Evolutionary conservation across 352 stramenopile genomes (phyloP).

Genomic region (Aphanomyces euteiches): DNA sequence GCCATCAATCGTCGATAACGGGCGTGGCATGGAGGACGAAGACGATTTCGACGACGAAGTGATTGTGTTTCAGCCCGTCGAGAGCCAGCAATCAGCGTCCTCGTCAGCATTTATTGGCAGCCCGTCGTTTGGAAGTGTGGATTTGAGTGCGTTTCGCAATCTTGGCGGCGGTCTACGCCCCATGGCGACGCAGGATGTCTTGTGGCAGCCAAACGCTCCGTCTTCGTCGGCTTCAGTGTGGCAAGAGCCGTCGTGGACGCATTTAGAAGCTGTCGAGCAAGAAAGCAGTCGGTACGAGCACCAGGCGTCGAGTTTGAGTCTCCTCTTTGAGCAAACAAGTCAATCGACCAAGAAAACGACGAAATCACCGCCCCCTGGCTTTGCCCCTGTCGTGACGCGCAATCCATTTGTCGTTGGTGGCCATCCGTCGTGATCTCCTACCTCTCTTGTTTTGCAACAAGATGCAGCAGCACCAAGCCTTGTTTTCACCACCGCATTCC

Average conservation of each 20-base stretch:
- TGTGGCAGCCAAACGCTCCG: not conserved
- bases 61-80: slow-evolving; percentile 67
- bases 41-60: slow-evolving; percentile 83
- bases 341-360: slow-evolving; percentile 30
- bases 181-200: not conserved
- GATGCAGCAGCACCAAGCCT: too few relatives aligned
- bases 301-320: slow-evolving; percentile 65
- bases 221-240: too few relatives aligned
- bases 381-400: slow-evolving; percentile 39
- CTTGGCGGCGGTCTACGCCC: not conserved
- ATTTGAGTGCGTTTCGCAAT: slow-evolving; percentile 16
- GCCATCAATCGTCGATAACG: slow-evolving; percentile 6
- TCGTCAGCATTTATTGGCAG: slow-evolving; percentile 15
- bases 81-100: slow-evolving; percentile 34
- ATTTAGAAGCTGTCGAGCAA: slow-evolving; percentile 67
- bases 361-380: slow-evolving; percentile 40
- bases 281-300: slow-evolving; percentile 67
- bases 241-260: slow-evolving; percentile 14
- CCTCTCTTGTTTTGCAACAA: not conserved
- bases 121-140: slow-evolving; percentile 37
- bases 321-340: slow-evolving; percentile 42
- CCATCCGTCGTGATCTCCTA: not conserved
- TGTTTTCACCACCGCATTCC: too few relatives aligned
- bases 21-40: slow-evolving; percentile 41
- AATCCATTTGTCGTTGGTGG: slow-evolving; percentile 48